Evolutionary conservation across 2,329 filamentous ascomycete species (phyloP), one percentile per base, ranked within the genome.

Genomic region (Sporothrix phasma): DNA sequence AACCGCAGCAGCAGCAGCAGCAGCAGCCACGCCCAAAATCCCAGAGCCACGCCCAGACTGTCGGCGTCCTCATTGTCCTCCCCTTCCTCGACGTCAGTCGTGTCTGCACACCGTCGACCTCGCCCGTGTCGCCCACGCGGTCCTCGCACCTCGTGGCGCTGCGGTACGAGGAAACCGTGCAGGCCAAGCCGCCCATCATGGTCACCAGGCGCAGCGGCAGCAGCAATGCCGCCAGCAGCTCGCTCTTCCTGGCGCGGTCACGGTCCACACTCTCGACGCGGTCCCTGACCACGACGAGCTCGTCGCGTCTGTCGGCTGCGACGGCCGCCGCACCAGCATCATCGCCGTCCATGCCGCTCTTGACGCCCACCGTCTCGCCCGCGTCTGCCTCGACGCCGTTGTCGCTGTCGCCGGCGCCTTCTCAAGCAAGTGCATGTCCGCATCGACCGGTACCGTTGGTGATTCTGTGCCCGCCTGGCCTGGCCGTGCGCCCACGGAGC

Each of bases 81-180:
- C 37, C 39, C 31, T 2, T 56, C 51, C 31, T 56, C 51, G 19
- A 56, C 31, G 2, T 56, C 51, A 11, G 51, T 56, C 11, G 24
- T 22, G n/a, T 56, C 31, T 7, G 31, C 51, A 15, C 72, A 24
- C 3, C 37, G 22, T 19, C 54, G 1, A 37, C 45, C 3, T 8
- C 53, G 3, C 26, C 53, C 1, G 15, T 45, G 24, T 37, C 45
- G 64, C 71, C 74, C 66, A 69, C 83, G 68, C 74, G 76, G 47
- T 75, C 73, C 68, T 19, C 19, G 11, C 43, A 61, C 46, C 72
- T 86, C 69, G 77, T 86, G 65, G 79, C 79, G 56, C 70, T 87
- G 63, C 81, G 82, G 65, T 87, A 87, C 75, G 84, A 87, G 71
- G 80, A 86, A 73, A 84, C 82, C 41, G 75, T 80, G 60, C 79